A percentile compares a stretch with the other conserved stretches of the same genome.
Evolutionary conservation across 345 rosid genomes (phyloP).

Genomic region (Raphanus raphanistrum): DNA sequence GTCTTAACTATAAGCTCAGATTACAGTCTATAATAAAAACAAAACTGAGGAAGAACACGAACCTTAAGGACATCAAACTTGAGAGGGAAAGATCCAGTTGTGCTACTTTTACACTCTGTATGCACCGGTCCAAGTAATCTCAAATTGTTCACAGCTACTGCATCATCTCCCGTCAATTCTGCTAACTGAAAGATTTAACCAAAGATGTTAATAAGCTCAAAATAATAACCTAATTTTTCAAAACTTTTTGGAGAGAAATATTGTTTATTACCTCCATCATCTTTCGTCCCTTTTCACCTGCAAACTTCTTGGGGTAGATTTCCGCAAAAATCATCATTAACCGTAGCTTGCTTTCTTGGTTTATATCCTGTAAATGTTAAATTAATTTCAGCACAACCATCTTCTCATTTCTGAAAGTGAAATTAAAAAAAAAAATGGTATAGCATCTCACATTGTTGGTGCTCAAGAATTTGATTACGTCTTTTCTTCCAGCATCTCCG

Average conservation of each 20-base stretch:
- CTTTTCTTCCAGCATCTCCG: constrained; percentile 97
- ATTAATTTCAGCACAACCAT: constrained; percentile 2
- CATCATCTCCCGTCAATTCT: constrained; percentile 69
- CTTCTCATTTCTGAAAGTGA: neutral
- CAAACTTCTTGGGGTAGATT: constrained; percentile 87
- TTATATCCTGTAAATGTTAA: constrained; percentile 60
- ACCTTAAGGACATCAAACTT: constrained; percentile 94
- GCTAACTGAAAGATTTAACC: constrained; percentile 60
- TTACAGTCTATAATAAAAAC: neutral
- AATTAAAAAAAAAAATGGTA: neutral
- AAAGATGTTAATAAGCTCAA: constrained; percentile 2
- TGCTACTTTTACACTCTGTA: constrained; percentile 67
- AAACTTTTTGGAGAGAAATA: neutral
- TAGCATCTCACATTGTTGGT: constrained; percentile 55
- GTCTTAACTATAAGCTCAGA: neutral
- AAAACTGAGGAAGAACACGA: constrained; percentile 5
- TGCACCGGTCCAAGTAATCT: constrained; percentile 66
- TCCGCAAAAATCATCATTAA: constrained; percentile 90
- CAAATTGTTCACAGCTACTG: constrained; percentile 87
- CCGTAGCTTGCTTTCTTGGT: constrained; percentile 88
- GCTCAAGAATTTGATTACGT: constrained; percentile 77
- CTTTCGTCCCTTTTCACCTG: constrained; percentile 83
- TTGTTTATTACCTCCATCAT: constrained; percentile 72
- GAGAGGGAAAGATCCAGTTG: constrained; percentile 64
- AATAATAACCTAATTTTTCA: neutral